phyloP scores from a whole-genome alignment of 1,284 basidiomycete species.

The Pascua guehoae region DNA sequence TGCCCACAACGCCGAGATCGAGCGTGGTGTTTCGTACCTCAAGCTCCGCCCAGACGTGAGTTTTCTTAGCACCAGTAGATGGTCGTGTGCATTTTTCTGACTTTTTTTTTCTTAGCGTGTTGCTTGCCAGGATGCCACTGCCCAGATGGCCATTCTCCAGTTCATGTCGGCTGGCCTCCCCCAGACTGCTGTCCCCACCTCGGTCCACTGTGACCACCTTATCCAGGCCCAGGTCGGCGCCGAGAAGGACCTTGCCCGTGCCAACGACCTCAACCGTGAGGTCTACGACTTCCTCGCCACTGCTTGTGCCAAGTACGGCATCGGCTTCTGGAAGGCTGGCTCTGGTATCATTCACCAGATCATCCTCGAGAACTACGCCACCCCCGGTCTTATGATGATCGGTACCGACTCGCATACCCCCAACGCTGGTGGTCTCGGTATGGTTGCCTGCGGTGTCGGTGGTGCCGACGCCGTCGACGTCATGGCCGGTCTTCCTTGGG shows the following conservation, averaged over 20 bases:
- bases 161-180: conserved; percentile 99
- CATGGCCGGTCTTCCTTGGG: conserved; percentile 97
- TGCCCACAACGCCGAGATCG: conserved; percentile 82
- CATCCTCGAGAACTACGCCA: conserved; percentile 97
- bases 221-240: conserved; percentile 97
- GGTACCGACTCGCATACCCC: conserved; percentile 99
- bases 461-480: conserved; percentile 99
- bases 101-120: conserved; percentile 65
- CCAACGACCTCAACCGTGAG: conserved; percentile 94
- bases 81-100: neutral
- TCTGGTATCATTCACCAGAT: conserved; percentile 98
- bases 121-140: conserved; percentile 98
- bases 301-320: conserved; percentile 94
- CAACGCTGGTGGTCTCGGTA: conserved; percentile 97
- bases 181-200: conserved; percentile 94
- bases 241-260: conserved; percentile 86
- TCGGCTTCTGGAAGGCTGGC: conserved; percentile 99
- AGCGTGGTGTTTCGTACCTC: conserved; percentile 84
- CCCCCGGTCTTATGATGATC: conserved; percentile 99
- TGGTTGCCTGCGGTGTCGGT: conserved; percentile 98
- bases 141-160: conserved; percentile 98
- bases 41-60: conserved; percentile 92
- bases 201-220: conserved; percentile 98
- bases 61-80: conserved; percentile 14
- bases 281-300: conserved; percentile 99